Evolutionary conservation across 75 land plant species (phyloP), one percentile per base, ranked within the genome.

Genomic region (Sequoiadendron giganteum): DNA sequence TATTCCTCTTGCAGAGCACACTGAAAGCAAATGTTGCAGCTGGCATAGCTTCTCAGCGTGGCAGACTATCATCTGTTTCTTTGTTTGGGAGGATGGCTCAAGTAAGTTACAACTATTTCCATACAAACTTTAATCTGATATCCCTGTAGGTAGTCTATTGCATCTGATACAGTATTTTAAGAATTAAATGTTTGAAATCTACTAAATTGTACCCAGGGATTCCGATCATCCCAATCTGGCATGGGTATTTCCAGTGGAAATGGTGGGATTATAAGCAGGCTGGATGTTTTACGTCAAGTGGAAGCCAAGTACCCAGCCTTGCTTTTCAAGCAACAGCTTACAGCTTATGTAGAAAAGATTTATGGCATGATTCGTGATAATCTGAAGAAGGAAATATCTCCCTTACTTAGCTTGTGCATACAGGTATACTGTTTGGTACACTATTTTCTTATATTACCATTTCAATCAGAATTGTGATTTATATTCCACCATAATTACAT

Each of bases 81-180:
- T 88, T 97, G 86, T 97, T 97, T 93, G 96, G 97, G 25, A 89
- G 96, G 85, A 96, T 97, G 97, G 92, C 97, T 65, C 94, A 94
- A 85, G 98, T 95, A 90, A 90, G 93, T 18, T 87, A 78, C 38
- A 43, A 73, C 3, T n/a, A 21, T 76, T 19, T 6, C 39, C 38
- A 18, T 47, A 65, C n/a, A 70, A 58, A 52, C 38, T 42, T 73
- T n/a, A 58, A 49, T 45, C 47, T 80, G 34, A 42, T 36, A 86
- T 72, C 39, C 70, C 1, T 72, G 40, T 54, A 18, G 4, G 0
- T 68, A 18, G 36, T 56, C 70, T 75, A 21, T 16, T 76, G 18
- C 81, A 10, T 36, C 16, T 42, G 80, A 45, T 76, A 55, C 13
- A 68, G 38, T 36, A 10, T 86, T 25, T 36, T 11, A 52, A 55